phyloP scores from a whole-genome alignment of 176 grass and related monocot genomes.

The Triticum monococcum region DNA sequence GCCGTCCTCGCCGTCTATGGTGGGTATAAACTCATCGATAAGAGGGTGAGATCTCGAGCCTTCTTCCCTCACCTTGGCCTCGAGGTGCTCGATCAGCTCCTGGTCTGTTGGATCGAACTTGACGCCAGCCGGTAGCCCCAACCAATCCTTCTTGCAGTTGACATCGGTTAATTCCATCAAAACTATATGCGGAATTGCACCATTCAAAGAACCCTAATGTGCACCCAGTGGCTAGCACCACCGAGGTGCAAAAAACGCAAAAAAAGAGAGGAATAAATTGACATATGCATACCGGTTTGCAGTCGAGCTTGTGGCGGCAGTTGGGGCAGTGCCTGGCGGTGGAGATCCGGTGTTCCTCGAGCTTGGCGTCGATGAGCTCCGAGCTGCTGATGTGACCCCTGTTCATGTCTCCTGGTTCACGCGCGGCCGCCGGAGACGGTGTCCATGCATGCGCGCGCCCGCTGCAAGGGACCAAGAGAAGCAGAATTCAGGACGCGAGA shows the following conservation, averaged over 20 bases:
- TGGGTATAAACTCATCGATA: conserved; percentile 96
- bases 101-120: conserved; percentile 98
- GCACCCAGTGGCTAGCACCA: neutral
- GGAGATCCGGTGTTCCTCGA: conserved; percentile 91
- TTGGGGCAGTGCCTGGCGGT: conserved; percentile 75
- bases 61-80: conserved; percentile 80
- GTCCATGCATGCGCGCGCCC: conserved; percentile 31
- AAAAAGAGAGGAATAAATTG: conserved; percentile 5
- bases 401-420: conserved; percentile 52
- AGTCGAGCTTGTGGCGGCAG: conserved; percentile 83
- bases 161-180: conserved; percentile 30
- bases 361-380: conserved; percentile 86
- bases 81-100: conserved; percentile 94
- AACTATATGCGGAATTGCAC: conserved; percentile 24
- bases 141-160: conserved; percentile 78
- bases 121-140: conserved; percentile 87
- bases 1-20: conserved; percentile 94
- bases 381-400: conserved; percentile 70
- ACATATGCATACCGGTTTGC: conserved; percentile 65
- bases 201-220: conserved; percentile 20
- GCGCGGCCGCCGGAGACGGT: neutral
- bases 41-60: conserved; percentile 85
- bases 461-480: conserved; percentile 36
- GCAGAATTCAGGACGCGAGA: conserved; percentile 22
- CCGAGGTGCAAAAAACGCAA: conserved; percentile 23